Evolutionary conservation across 2,329 filamentous ascomycete species (phyloP), one percentile per base, ranked within the genome.

Genomic region (Fusarium verrucosum): DNA sequence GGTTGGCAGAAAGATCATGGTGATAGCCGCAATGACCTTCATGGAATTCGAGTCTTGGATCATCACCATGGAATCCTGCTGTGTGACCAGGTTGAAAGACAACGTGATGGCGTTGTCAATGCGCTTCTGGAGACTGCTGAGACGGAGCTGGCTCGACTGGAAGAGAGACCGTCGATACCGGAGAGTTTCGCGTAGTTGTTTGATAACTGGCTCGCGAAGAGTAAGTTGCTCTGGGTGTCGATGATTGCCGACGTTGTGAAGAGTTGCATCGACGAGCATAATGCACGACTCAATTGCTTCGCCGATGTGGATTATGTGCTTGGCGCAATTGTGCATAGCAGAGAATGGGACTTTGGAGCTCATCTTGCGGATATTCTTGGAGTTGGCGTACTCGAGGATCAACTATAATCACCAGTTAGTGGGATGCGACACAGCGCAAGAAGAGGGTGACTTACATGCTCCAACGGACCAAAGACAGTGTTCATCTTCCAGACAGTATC

Each of bases 1-100:
- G 1, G 75, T 77, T 2, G 77, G 77, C 1, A 79, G 43, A 56
- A 79, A 79, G 7, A 79, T 49, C 53, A 79, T 71, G 7, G 76
- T 78, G 19, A 79, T 74, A 32, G 70, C 69, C 4, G 77, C 73
- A 26, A 79, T 76, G 7, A 77, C 72, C 45, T 74, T 76, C 74
- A 78, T 78, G 13, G 73, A 73, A n/a, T 69, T 73, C 20, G 75
- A 73, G 45, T 78, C 77, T 11, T 75, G 71, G 6, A 71, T 70
- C 71, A 75, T 75, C 11, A 72, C 62, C 65, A 70, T 70, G 2
- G 75, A 77, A 58, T 78, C 74, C 52, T 77, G 75, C 45, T 77
- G 75, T 2, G 76, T 73, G 7, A 78, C 72, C 0, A 78, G 65
- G 54, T 77, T 78, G 59, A 77, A 78, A 2, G 74, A 72, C 2